Conservation (phyloP, 257 asterid genomes). For the Euphrasia confusa region DNA sequence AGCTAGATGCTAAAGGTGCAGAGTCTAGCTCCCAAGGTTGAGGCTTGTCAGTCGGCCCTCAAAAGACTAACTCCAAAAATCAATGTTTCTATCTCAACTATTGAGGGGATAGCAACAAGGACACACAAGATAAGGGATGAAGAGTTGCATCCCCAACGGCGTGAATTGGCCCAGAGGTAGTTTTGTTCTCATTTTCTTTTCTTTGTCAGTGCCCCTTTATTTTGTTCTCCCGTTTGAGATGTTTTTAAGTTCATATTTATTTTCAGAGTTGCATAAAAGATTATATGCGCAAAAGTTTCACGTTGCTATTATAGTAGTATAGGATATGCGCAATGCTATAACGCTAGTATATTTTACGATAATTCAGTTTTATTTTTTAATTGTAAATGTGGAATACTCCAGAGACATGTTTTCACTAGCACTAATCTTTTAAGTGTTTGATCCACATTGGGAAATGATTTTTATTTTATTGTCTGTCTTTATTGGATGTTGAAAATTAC, state of each 20-base stretch:
- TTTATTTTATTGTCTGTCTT: too few relatives aligned
- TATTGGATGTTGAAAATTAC: too few relatives aligned
- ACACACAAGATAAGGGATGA: conserved; percentile 12
- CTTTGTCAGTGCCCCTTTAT: neutral
- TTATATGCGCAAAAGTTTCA: neutral
- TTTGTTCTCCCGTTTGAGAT: neutral
- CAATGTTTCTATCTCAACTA: conserved; percentile 10
- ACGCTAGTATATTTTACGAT: neutral
- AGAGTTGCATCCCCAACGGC: conserved; percentile 21
- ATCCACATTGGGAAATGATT: too few relatives aligned
- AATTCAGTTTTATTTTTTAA: too few relatives aligned
- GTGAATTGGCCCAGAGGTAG: conserved; percentile 18
- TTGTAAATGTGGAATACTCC: too few relatives aligned
- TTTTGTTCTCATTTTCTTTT: neutral
- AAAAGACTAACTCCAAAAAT: conserved; percentile 11
- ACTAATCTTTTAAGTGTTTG: too few relatives aligned
- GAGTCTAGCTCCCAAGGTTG: conserved; percentile 7
- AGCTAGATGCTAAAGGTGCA: conserved; percentile 18
- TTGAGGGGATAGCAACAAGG: conserved; percentile 8
- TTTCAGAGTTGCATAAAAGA: neutral
- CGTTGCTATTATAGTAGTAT: neutral
- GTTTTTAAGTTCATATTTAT: too few relatives aligned
- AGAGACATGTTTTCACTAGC: too few relatives aligned
- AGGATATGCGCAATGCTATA: conserved; percentile 1
- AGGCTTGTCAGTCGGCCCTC: conserved; percentile 9